phyloP scores from a whole-genome alignment of 257 asterid genomes.

The Nicotiana otophora region DNA sequence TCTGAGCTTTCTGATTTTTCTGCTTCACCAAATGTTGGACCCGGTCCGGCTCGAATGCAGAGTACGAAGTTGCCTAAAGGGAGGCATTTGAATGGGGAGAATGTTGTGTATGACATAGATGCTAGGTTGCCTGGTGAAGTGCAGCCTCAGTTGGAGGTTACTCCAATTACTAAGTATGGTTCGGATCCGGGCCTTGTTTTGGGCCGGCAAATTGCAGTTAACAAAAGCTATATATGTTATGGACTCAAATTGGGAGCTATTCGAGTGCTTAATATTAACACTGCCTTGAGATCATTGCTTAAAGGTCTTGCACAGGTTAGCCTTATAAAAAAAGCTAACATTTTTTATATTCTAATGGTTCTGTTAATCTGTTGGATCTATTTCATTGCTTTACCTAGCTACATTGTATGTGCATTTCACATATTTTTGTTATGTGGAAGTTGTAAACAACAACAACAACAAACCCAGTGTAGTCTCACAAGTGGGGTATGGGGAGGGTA shows the following conservation, averaged over 20 bases:
- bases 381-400: not conserved
- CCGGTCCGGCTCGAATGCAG: too few relatives aligned
- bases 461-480: too few relatives aligned
- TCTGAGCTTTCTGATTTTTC: slow-evolving; percentile 61
- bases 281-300: slow-evolving; percentile 90
- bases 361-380: not conserved
- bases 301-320: slow-evolving; percentile 88
- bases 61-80: slow-evolving; percentile 93
- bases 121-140: slow-evolving; percentile 80
- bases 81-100: slow-evolving; percentile 66
- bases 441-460: not conserved
- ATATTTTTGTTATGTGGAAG: not conserved
- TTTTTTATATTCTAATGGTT: not conserved
- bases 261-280: slow-evolving; percentile 83
- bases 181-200: slow-evolving; percentile 92
- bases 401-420: not conserved
- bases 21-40: slow-evolving; percentile 11
- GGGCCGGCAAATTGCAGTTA: slow-evolving; percentile 95
- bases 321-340: not conserved
- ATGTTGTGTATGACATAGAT: slow-evolving; percentile 64
- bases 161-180: slow-evolving; percentile 89
- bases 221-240: slow-evolving; percentile 84
- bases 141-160: slow-evolving; percentile 97
- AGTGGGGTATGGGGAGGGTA: too few relatives aligned
- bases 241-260: slow-evolving; percentile 84